These are phyloP conservation scores for Colletotrichum paranaense DNA, from an alignment of 2,329 filamentous ascomycete species.

Conservation along the genomic window DNA sequence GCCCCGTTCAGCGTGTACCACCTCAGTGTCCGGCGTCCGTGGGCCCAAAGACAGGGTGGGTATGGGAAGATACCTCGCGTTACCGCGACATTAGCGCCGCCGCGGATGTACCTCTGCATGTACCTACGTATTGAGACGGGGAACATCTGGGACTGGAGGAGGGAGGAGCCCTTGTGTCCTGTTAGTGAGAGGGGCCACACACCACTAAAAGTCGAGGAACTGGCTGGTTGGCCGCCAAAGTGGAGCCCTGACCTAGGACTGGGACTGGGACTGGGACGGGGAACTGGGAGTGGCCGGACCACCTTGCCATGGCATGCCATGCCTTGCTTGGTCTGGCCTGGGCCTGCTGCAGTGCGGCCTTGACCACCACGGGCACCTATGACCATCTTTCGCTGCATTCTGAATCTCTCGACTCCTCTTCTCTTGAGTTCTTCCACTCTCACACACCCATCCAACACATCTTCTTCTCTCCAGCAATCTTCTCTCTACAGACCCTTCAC, in stretches of 20 bases:
- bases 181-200: conserved; percentile 13
- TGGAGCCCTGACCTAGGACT: conserved; percentile 13
- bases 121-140: conserved; percentile 10
- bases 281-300: conserved; percentile 32
- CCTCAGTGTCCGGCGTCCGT: conserved; percentile 4
- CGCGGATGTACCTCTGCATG: conserved; percentile 7
- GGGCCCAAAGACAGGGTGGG: background rate
- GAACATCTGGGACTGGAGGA: conserved; percentile 24
- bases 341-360: conserved; percentile 28
- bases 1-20: background rate
- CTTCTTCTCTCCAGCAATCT: conserved; percentile 16
- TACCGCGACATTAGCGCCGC: background rate
- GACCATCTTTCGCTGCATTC: conserved; percentile 27
- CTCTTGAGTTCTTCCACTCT: conserved; percentile 33
- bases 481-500: conserved; percentile 33
- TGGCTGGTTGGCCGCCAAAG: conserved; percentile 10
- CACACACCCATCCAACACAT: conserved; percentile 19
- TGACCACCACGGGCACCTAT: conserved; percentile 24
- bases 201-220: background rate
- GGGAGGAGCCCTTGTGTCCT: background rate
- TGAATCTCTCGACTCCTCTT: conserved; percentile 35
- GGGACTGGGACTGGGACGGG: conserved; percentile 17
- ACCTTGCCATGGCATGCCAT: conserved; percentile 24
- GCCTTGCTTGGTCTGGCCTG: conserved; percentile 27
- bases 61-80: conserved; percentile 1